Evolutionary conservation across 2,329 filamentous ascomycete species (phyloP).

Genomic region (Microcyclosporella mali): DNA sequence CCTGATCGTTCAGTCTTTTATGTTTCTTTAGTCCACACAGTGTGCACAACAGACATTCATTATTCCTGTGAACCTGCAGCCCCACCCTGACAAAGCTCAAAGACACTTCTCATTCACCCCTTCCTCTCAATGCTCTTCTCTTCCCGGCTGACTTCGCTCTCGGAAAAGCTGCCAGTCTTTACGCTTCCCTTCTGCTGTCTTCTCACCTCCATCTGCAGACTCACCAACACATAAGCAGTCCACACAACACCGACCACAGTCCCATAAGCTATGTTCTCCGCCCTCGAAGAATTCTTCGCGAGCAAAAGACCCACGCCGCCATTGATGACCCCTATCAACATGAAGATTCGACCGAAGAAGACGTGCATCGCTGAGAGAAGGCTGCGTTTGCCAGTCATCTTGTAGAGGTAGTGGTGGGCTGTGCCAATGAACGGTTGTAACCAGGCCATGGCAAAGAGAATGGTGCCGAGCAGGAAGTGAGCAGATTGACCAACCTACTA

Average conservation of each 20-base stretch:
- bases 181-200: neutral
- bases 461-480: slow-evolving; percentile 1
- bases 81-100: too few species aligned
- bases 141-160: neutral
- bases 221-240: slow-evolving; percentile 3
- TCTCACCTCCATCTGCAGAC: slow-evolving; percentile 1
- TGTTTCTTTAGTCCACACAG: too few species aligned
- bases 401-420: slow-evolving; percentile 2
- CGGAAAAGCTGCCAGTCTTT: neutral
- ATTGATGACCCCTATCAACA: slow-evolving; percentile 1
- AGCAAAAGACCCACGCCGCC: slow-evolving; percentile 3
- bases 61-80: too few species aligned
- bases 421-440: slow-evolving; percentile 1
- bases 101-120: too few species aligned
- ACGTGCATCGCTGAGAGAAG: neutral
- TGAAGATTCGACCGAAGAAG: slow-evolving; percentile 1
- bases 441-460: neutral
- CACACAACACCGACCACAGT: slow-evolving; percentile 1
- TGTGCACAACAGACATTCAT: too few species aligned
- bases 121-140: too few species aligned
- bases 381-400: neutral
- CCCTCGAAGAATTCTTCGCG: neutral
- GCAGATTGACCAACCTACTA: slow-evolving; percentile 1
- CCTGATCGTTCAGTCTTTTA: too few species aligned
- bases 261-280: slow-evolving; percentile 5